Base-by-base conservation (phyloP, 176 grass and related monocot genomes). In the Cenchrus purpureus region DNA sequence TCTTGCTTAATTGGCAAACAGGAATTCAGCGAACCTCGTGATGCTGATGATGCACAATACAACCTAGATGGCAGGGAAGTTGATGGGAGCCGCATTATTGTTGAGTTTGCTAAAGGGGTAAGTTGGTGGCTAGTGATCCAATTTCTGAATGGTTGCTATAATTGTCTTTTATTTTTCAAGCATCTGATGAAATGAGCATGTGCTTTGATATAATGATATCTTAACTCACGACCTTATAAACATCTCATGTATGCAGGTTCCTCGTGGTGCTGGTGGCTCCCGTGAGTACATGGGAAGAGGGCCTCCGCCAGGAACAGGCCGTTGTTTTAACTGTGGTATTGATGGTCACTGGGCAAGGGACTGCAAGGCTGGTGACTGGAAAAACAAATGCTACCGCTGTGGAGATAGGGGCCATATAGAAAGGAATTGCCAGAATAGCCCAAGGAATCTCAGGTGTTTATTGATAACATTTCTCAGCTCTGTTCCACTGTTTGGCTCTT, bases 321-420 rank as follows among this genome's bases (percentile, higher is more conserved):
- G 97, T 19, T 99, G 97, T 71, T 99, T 99, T 49, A 99, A 99
- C 59, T 99, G 97, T 77, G 97, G 97, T 48, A 91, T 99, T 77
- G 97, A 99, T 84, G 97, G 97, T 22, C 97, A 99, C 71, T 99
- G 97, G 97, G 97, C 97, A 58, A 91, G 97, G 20, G 97, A 99
- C 65, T 99, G 97, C 86, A 92, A 94, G 46, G 90, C 97, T 82
- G 97, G 97, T 89, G 97, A 99, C 66, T 99, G 97, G 97, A 99
- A 99, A 78, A 99, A 99, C 83, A 99, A 94, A 84, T 99, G 97
- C 68, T 99, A 99, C 78, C 97, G 97, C 1, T 99, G 97, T 84
- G 97, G 97, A 11, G 97, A 99, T 65, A 89, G 97, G 75, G 97
- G 93, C 8, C 97, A 99, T 66, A 94, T 99, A 59, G 97, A 99